Base-by-base conservation (phyloP, 495 filamentous ascomycete genomes). In the Cenococcum geophilum region DNA sequence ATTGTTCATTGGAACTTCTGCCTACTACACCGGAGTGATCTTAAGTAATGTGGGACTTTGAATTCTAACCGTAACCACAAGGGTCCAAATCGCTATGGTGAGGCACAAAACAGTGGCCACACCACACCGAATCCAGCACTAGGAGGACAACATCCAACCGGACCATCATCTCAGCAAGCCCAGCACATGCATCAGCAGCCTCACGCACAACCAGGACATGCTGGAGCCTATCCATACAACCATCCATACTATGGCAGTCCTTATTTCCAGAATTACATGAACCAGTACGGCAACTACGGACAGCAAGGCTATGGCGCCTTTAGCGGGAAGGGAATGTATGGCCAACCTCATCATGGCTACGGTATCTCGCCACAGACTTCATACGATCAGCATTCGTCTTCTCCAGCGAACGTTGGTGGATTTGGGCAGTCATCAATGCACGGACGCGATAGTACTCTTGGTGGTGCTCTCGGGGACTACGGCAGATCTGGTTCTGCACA, bases 51-150 rank as follows among this genome's bases (percentile, higher is more conserved):
- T n/a, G n/a, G n/a, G n/a, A n/a, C n/a, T n/a, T n/a, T n/a, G n/a
- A 32, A 23, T 22, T 64, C 69, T 71, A 51, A 71, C 67, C 37
- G 47, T 64, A 78, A 81, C 60, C 58, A 73, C 48, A 80, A 82
- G 70, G 71, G 78, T 21, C 80, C 78, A 50, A 86, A 83, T 62
- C 85, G 89, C 48, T 92, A 87, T 72, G 82, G 86, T 35, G 93
- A 96, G 43, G 80, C 87, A 43, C 88, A 89, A 71, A 86, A 84
- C 74, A 91, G 88, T 69, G 92, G 89, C 16, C 87, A 95, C 68
- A 91, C 86, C 43, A 96, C 92, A 5, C 91, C 92, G 8, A 92
- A 92, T 72, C 90, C 88, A 23, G 84, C 85, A 40, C 75, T 88
- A 57, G 86, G 87, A 62, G 80, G 76, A 27, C 86, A 86, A 61